Evolutionary conservation across 164 flowering plant species (phyloP).

Genomic region (Cinnamomum micranthum): DNA sequence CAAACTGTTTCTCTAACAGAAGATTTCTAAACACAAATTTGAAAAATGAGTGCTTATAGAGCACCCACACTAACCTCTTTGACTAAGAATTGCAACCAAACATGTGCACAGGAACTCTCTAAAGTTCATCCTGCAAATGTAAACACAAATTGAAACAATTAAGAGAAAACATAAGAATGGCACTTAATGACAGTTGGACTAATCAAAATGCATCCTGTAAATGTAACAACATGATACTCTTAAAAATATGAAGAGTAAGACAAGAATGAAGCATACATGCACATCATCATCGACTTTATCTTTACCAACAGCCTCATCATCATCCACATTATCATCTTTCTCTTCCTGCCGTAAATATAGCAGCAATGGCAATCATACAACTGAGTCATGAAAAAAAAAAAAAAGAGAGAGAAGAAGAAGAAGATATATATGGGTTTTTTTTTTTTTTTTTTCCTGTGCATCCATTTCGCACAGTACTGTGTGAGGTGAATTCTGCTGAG

Average conservation of each 20-base stretch:
- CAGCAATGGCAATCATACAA: not conserved
- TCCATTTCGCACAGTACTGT: too few species aligned
- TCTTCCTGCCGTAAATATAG: not conserved
- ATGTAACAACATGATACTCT: not conserved
- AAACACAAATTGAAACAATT: not conserved
- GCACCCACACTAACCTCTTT: too few species aligned
- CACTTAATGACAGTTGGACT: not conserved
- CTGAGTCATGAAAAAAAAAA: too few species aligned
- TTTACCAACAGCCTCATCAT: not conserved
- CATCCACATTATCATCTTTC: not conserved
- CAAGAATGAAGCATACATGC: not conserved
- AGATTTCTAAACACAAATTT: too few species aligned
- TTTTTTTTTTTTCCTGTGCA: too few species aligned
- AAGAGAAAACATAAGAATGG: not conserved
- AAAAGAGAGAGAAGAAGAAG: too few species aligned
- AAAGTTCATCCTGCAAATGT: slow-evolving; percentile 3
- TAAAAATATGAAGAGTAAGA: not conserved
- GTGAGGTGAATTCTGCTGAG: too few species aligned
- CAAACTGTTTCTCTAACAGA: too few species aligned
- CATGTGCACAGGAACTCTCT: not conserved
- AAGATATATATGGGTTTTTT: too few species aligned
- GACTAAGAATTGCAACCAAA: too few species aligned
- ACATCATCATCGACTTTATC: not conserved
- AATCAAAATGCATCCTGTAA: not conserved
- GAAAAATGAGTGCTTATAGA: too few species aligned